Evolutionary conservation across 805 yeast genomes (phyloP), one percentile per base, ranked within the genome.

Genomic region (Candida insectalens): DNA sequence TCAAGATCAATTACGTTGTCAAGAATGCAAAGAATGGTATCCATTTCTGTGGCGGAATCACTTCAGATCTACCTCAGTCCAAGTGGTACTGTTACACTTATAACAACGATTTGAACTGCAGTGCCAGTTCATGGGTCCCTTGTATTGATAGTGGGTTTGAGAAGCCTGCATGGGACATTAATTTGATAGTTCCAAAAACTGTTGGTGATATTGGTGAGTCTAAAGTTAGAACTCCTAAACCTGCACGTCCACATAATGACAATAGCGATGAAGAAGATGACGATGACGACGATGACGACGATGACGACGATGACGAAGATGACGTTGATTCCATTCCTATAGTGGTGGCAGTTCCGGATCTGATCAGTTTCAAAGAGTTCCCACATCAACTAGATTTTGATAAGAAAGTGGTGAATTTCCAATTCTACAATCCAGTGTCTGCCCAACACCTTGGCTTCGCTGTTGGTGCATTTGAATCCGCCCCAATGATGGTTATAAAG

Each of bases 61-160:
- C 67, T 30, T 62, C 77, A 2, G 63, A 65, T 41, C 52, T 65
- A 37, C 57, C 65, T 13, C 53, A 52, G 34, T 55, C 62, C 23
- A 57, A 60, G 30, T 85, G 95, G 94, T 92, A 80, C 48, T 94
- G 84, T 2, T 87, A 82, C 55, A 89, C 97, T 0, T 65, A 74
- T 2, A 88, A 89, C 49, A 67, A 83, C 4, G 87, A 84, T 19
- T 57, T 78, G 29, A 84, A 85, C 13, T 67, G 81, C 3, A 74
- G 92, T 12, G 83, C 97, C 0, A 83, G 95, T 2, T 80, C 87
- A n/a, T 92, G 99, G 99, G 82, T 92, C 32, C 99, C 99, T 0
- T 92, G 98, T 51, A 69, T 92, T 5, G 96, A 92, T 43, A 83
- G 80, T 29, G 55, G 87, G 21, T 80, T 88, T 71, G 96, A 87